Percentiles rank a stretch among this genome's conserved stretches.
These are phyloP conservation scores for Cladosporium sp. DNA, from an alignment of 2,329 filamentous ascomycete genomes.

Conservation along the genomic window DNA sequence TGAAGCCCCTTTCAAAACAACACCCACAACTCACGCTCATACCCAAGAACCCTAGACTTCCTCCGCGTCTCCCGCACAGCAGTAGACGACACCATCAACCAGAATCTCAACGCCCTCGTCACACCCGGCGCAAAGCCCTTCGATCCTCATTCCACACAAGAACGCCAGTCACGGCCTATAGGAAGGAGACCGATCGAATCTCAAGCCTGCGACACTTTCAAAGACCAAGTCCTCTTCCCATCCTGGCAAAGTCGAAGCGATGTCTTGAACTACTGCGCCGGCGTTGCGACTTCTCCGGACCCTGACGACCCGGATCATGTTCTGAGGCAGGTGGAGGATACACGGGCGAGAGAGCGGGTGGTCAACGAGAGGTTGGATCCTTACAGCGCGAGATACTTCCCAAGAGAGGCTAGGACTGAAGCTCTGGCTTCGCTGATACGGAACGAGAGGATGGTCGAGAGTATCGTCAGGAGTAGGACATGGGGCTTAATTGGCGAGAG, in stretches of 20 bases:
- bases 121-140: constrained; percentile 70
- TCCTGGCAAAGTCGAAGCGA: constrained; percentile 81
- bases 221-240: constrained; percentile 73
- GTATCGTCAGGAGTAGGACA: constrained; percentile 72
- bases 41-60: constrained; percentile 61
- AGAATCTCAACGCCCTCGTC: constrained; percentile 84
- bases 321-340: constrained; percentile 64
- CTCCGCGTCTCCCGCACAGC: constrained; percentile 76
- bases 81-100: constrained; percentile 88
- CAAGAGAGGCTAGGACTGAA: constrained; percentile 74
- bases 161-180: constrained; percentile 50
- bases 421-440: constrained; percentile 66
- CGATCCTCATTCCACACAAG: constrained; percentile 71
- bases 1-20: not conserved
- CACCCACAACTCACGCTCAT: constrained; percentile 28
- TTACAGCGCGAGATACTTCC: constrained; percentile 80
- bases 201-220: constrained; percentile 65
- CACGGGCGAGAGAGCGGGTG: constrained; percentile 64
- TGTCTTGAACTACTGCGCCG: constrained; percentile 81
- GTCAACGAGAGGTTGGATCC: constrained; percentile 89
- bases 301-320: constrained; percentile 77
- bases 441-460: constrained; percentile 71
- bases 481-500: constrained; percentile 75
- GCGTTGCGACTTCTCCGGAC: constrained; percentile 81
- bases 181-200: constrained; percentile 52